Evolutionary conservation across 2,329 filamentous ascomycete species (phyloP).

Genomic region (Tolypocladium paradoxum): DNA sequence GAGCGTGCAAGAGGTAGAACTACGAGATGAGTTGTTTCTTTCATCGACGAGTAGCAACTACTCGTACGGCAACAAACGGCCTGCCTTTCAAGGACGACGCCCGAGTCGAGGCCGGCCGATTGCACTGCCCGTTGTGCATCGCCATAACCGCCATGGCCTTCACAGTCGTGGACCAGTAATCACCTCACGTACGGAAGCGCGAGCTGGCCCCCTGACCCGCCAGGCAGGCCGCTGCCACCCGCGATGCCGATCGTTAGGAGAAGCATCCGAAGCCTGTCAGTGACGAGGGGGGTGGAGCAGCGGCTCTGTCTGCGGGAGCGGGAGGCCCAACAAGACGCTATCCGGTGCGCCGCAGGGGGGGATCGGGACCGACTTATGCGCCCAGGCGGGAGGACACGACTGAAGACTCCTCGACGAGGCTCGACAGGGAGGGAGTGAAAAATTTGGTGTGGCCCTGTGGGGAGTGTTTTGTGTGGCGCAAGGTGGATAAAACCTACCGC

Average conservation of each 20-base stretch:
- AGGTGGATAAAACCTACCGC: background rate
- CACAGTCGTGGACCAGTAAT: background rate
- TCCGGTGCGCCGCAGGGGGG: too few relatives aligned
- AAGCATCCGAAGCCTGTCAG: background rate
- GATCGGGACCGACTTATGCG: too few relatives aligned
- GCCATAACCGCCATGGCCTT: background rate
- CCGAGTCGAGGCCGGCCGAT: background rate
- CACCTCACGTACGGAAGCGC: background rate
- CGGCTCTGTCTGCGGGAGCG: background rate
- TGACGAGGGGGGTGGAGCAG: background rate
- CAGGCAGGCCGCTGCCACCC: background rate
- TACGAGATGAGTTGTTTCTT: slow-evolving; percentile 1
- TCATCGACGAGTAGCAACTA: background rate
- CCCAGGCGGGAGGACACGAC: too few relatives aligned
- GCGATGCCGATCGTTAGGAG: background rate
- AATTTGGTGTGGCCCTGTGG: background rate
- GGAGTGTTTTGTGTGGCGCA: background rate
- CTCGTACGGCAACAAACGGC: background rate
- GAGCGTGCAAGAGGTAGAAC: background rate
- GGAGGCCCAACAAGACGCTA: background rate
- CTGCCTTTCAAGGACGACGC: background rate
- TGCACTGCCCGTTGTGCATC: background rate
- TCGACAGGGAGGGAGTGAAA: background rate
- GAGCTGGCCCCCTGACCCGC: background rate
- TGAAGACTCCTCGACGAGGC: too few relatives aligned